Evolutionary conservation across 441 rosid species (phyloP).

Genomic region (Isatis lusitanica): DNA sequence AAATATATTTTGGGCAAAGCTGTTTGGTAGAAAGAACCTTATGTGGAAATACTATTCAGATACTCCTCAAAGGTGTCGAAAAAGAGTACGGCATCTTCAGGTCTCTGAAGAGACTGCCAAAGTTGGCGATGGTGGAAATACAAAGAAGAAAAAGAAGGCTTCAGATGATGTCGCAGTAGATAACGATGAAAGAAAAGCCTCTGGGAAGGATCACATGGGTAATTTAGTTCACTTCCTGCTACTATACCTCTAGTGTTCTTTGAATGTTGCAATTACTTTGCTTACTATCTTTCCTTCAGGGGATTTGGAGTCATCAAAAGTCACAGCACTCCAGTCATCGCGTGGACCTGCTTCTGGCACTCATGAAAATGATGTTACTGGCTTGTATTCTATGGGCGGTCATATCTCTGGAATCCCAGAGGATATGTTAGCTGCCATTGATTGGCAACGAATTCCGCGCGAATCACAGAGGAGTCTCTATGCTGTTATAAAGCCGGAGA

Average conservation of each 20-base stretch:
- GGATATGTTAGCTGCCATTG: conserved; percentile 40
- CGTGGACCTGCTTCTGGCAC: conserved; percentile 29
- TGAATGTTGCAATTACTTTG: conserved; percentile 40
- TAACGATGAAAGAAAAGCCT: conserved; percentile 31
- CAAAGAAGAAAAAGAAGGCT: conserved; percentile 63
- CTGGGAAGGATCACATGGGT: conserved; percentile 50
- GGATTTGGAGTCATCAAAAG: conserved; percentile 22
- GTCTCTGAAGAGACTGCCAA: conserved; percentile 35
- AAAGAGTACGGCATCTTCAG: conserved; percentile 53
- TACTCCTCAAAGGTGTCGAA: conserved; percentile 64
- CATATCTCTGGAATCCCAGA: conserved; percentile 40
- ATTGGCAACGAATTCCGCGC: conserved; percentile 35
- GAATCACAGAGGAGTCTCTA: conserved; percentile 67
- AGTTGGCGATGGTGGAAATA: conserved; percentile 38
- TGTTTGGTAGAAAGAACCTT: conserved; percentile 61
- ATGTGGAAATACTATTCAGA: conserved; percentile 63
- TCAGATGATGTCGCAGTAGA: conserved; percentile 36
- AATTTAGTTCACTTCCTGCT: conserved; percentile 21
- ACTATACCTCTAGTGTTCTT: conserved; percentile 2
- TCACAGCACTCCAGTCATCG: conserved; percentile 8
- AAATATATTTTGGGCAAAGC: conserved; percentile 69
- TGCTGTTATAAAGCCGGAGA: conserved; percentile 58
- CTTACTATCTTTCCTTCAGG: conserved; percentile 32
- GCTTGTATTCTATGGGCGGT: conserved; percentile 31
- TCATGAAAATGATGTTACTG: conserved; percentile 15